These are phyloP conservation scores for Aethionema arabicum DNA, from an alignment of 345 rosid species.

Conservation along the genomic window DNA sequence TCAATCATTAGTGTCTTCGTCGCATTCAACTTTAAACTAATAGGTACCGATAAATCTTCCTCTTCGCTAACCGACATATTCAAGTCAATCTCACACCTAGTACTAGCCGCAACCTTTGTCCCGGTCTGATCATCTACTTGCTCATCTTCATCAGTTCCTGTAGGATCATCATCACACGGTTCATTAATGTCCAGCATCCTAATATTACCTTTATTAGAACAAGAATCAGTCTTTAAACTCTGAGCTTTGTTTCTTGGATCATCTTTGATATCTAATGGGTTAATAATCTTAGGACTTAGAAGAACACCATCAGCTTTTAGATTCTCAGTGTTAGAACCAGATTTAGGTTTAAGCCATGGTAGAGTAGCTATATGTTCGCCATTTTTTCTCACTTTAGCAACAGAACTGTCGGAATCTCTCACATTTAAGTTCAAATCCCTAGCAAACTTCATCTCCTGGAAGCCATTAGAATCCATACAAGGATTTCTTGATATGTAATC, in stretches of 20 bases:
- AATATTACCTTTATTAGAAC: conserved; percentile 40
- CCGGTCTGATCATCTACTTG: conserved; percentile 12
- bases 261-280: conserved; percentile 36
- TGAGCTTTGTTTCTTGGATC: conserved; percentile 33
- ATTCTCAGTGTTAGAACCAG: conserved; percentile 39
- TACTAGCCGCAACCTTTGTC: conserved; percentile 30
- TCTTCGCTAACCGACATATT: conserved; percentile 52
- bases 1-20: conserved; percentile 51
- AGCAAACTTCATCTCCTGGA: conserved; percentile 36
- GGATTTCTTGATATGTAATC: conserved; percentile 22
- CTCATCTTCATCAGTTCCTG: conserved; percentile 29
- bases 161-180: conserved; percentile 64
- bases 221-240: conserved; percentile 32
- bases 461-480: conserved; percentile 25
- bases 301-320: conserved; percentile 34
- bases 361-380: conserved; percentile 38
- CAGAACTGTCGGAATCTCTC: conserved; percentile 33
- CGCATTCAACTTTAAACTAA: conserved; percentile 36
- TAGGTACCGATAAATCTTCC: conserved; percentile 35
- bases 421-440: conserved; percentile 43
- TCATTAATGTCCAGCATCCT: conserved; percentile 77
- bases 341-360: conserved; percentile 48
- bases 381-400: conserved; percentile 48
- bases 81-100: conserved; percentile 54
- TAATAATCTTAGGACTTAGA: conserved; percentile 33